Base-by-base conservation (phyloP, 768 basidiomycete genomes). In the Thelephora ganbajun region DNA sequence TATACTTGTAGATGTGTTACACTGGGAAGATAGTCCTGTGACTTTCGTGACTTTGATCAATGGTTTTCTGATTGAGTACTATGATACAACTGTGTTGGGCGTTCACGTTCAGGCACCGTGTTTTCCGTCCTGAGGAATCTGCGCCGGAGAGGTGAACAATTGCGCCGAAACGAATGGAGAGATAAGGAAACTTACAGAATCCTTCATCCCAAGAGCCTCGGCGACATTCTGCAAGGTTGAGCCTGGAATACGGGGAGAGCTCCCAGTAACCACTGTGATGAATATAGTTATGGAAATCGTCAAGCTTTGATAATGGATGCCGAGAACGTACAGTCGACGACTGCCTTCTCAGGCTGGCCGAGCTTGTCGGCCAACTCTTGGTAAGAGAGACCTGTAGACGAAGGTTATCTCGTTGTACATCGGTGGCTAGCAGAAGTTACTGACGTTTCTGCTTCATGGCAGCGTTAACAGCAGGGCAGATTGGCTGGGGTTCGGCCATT, bases 401-500 rank as follows among this genome's bases (percentile, higher is more conserved):
- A n/a, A 11, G 11, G 26, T 35, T n/a, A 48, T 18, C 37, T 34
- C 30, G 18, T 18, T 6, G 34, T 19, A 9, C 11, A 1, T 19
- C 3, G 19, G 2, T 16, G 41, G 20, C 13, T 39, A 44, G 16
- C 43, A 14, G n/a, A 14, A 30, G n/a, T 13, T 14, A 51, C 61
- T n/a, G 48, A 81, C 82, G 74, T 52, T 69, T 65, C 55, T 57
- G 64, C 1, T 55, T 45, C 65, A 74, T 68, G 11, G 79, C 80
- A 23, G 63, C 63, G 53, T 65, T 66, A 54, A 85, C 66, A 43
- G 79, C 80, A 54, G 69, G 54, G 62, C 83, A 84, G 58, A 69
- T 71, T 9, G 73, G 73, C 63, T 70, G 66, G 47, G 26, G 26
- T 30, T 30, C 26, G 26, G 26, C 26, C 26, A 30, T 30, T 30